phyloP scores from a whole-genome alignment of 164 flowering plant species.

The Protea cynaroides region DNA sequence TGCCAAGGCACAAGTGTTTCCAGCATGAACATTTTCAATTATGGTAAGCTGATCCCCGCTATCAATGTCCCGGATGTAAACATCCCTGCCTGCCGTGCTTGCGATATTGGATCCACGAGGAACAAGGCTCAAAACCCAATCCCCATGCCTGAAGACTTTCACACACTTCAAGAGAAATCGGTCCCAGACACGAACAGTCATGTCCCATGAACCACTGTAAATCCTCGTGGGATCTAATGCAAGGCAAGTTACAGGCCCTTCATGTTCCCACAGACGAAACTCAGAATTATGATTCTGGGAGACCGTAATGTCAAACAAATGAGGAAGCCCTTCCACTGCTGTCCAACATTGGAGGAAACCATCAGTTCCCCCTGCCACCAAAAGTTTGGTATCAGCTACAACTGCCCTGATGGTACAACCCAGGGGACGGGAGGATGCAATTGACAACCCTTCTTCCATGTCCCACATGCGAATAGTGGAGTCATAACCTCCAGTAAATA shows the following conservation, averaged over 20 bases:
- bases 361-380: constrained; percentile 87
- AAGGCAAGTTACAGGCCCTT: constrained; percentile 79
- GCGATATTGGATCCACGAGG: constrained; percentile 67
- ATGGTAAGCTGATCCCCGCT: constrained; percentile 34
- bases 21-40: constrained; percentile 47
- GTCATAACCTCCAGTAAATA: constrained; percentile 87
- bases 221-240: constrained; percentile 65
- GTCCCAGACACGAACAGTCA: constrained; percentile 89
- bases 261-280: constrained; percentile 79
- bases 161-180: constrained; percentile 51
- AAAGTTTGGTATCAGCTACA: constrained; percentile 64
- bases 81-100: constrained; percentile 68
- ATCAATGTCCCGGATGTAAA: constrained; percentile 67
- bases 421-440: constrained; percentile 59
- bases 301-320: constrained; percentile 63
- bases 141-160: constrained; percentile 62
- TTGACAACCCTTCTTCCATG: constrained; percentile 67
- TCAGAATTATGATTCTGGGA: constrained; percentile 33
- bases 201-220: constrained; percentile 99
- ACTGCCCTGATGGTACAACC: constrained; percentile 89
- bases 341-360: constrained; percentile 88
- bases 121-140: constrained; percentile 79
- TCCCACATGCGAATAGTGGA: constrained; percentile 74
- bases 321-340: constrained; percentile 48
- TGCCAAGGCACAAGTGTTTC: constrained; percentile 58